Evolutionary conservation across 345 rosid species (phyloP).

Genomic region (Eucalyptus erythrocorys): DNA sequence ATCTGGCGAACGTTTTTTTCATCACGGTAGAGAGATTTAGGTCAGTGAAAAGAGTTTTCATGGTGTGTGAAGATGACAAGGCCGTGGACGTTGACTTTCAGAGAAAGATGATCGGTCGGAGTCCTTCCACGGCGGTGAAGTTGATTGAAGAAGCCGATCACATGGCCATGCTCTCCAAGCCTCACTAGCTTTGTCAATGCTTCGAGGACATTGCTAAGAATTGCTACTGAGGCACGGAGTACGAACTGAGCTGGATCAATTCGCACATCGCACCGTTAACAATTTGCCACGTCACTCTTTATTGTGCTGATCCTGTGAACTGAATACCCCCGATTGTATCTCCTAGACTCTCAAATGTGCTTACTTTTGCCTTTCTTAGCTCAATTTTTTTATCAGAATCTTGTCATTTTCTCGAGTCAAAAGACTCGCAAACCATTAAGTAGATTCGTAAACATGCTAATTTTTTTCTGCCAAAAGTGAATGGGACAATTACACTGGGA

Average conservation of each 20-base stretch:
- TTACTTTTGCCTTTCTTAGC: not conserved
- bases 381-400: not conserved
- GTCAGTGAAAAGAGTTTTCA: constrained; percentile 6
- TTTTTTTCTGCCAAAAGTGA: too few species aligned
- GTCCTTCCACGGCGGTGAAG: constrained; percentile 2
- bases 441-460: too few species aligned
- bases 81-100: constrained; percentile 11
- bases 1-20: not conserved
- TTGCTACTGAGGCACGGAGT: not conserved
- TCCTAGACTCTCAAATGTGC: not conserved
- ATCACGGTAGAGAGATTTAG: constrained; percentile 9
- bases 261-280: not conserved
- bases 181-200: not conserved
- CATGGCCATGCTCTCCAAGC: constrained; percentile 20
- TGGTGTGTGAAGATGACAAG: constrained; percentile 7
- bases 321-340: not conserved
- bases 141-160: constrained; percentile 8
- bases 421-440: too few species aligned
- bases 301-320: not conserved
- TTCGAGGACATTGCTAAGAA: constrained; percentile 1
- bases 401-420: too few species aligned
- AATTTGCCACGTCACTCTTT: not conserved
- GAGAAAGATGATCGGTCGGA: constrained; percentile 1
- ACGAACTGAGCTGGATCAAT: not conserved
- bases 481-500: too few species aligned